These are phyloP conservation scores for Penicillium hordei DNA, from an alignment of 2,329 filamentous ascomycete species.

Conservation along the genomic window DNA sequence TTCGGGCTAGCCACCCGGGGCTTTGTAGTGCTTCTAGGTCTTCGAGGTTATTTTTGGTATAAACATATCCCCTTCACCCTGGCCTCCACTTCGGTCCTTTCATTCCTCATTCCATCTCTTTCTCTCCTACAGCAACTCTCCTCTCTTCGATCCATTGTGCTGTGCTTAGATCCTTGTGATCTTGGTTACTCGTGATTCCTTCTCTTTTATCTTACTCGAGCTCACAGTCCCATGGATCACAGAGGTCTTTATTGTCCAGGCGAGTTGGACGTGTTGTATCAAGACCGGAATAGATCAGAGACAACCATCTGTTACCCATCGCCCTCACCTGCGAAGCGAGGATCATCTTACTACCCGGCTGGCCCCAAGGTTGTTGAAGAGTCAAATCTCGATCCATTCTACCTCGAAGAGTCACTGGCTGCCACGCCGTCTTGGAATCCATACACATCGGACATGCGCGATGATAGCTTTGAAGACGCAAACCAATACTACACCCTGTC, in stretches of 20 bases:
- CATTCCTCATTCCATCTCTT: constrained; percentile 19
- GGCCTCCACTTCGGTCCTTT: constrained; percentile 7
- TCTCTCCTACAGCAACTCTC: constrained; percentile 7
- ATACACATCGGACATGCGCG: constrained; percentile 28
- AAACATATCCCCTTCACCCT: constrained; percentile 37
- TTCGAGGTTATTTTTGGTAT: constrained; percentile 34
- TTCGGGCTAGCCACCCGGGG: constrained; percentile 33
- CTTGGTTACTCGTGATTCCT: constrained; percentile 16
- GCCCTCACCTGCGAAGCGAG: constrained; percentile 30
- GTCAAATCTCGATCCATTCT: constrained; percentile 41
- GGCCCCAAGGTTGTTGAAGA: constrained; percentile 33
- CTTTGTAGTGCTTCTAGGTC: constrained; percentile 8
- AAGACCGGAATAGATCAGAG: constrained; percentile 35
- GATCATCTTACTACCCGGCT: constrained; percentile 34
- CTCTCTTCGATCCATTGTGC: constrained; percentile 13
- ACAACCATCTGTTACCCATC: constrained; percentile 31
- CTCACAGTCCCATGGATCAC: constrained; percentile 41
- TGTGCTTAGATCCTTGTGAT: constrained; percentile 11
- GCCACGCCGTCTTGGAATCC: constrained; percentile 29
- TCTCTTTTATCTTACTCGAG: constrained; percentile 14
- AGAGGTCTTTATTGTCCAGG: constrained; percentile 34
- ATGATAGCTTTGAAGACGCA: constrained; percentile 34
- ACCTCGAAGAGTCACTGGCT: constrained; percentile 38
- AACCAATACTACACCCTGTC: constrained; percentile 36
- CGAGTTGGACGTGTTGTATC: constrained; percentile 35